Evolutionary conservation across 805 yeast species (phyloP), one percentile per base, ranked within the genome.

Genomic region (Kurtzmaniella fragi): DNA sequence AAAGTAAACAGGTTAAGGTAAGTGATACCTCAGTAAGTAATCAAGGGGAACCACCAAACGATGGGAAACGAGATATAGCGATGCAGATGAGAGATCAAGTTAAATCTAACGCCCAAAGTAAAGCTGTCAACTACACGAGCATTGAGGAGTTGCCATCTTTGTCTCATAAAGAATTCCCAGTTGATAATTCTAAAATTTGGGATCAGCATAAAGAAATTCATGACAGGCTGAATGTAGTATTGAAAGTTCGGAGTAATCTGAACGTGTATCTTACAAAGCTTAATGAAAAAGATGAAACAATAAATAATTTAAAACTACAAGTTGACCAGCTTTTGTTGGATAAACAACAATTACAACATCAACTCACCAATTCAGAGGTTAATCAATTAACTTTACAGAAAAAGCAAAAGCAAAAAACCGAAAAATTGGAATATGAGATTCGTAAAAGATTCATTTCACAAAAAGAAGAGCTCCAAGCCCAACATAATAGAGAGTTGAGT

Each of bases 301-400:
- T 43, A 14, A 42, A 38, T 17, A 12, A 41, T 3, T 13, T 28
- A 9, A 12, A 31, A 6, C 26, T 38, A 14, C 40, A 37, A 28
- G 14, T 32, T 9, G 47, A 42, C 11, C 41, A 43, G 10, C 41
- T 40, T 10, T 17, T 34, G 28, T 13, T 37, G 12, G 25, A 20
- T 20, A 20, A 20, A 26, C 15, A 32, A 37, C 20, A n/a, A 17
- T 25, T 13, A 13, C 14, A 28, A 6, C 16, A 10, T 8, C 29
- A 27, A 16, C 20, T 16, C 26, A 14, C 14, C 12, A 26, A 10
- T 16, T 13, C 13, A 15, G 34, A 17, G 17, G 34, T n/a, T 8
- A 13, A 16, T 31, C 34, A 16, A 35, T 29, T 31, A 28, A 34
- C 16, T 20, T 5, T 20, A 20, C 25, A 25, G n/a, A 12, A 31